Conservation (phyloP, 192 early-diverging fungal species). For the Podila clonocystis region DNA sequence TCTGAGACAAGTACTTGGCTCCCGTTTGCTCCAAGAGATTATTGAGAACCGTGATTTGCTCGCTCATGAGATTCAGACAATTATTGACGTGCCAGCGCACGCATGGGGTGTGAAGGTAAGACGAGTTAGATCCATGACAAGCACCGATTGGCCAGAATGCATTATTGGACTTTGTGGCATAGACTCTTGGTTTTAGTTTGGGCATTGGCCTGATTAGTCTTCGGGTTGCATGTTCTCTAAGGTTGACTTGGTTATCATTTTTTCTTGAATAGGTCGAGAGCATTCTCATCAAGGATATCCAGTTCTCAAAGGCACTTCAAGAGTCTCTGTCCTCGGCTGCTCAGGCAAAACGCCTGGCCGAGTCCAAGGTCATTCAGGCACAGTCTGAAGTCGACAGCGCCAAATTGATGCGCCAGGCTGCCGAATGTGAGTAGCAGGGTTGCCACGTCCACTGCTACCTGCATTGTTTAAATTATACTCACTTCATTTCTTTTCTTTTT, state of each 20-base stretch:
- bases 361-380: constrained; percentile 91
- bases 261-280: constrained; percentile 55
- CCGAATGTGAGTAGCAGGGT: constrained; percentile 63
- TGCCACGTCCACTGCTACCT: not conserved
- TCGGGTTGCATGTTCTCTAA: not conserved
- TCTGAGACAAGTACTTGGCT: constrained; percentile 84
- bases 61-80: constrained; percentile 83
- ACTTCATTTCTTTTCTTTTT: not conserved
- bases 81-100: constrained; percentile 84
- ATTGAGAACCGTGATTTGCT: constrained; percentile 91
- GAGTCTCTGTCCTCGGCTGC: constrained; percentile 88
- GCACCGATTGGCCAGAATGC: not conserved
- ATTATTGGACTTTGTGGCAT: not conserved
- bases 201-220: not conserved
- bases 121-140: not conserved
- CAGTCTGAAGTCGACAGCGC: constrained; percentile 88
- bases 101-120: constrained; percentile 79
- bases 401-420: constrained; percentile 91
- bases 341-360: constrained; percentile 87
- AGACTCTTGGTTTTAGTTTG: not conserved
- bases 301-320: constrained; percentile 78
- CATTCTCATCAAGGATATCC: constrained; percentile 92
- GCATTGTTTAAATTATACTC: not conserved
- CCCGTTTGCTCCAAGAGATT: constrained; percentile 82
- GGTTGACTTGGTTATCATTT: not conserved